Evolutionary conservation across 169 alveolate species (phyloP).

Genomic region (Cryptosporidium ryanae): DNA sequence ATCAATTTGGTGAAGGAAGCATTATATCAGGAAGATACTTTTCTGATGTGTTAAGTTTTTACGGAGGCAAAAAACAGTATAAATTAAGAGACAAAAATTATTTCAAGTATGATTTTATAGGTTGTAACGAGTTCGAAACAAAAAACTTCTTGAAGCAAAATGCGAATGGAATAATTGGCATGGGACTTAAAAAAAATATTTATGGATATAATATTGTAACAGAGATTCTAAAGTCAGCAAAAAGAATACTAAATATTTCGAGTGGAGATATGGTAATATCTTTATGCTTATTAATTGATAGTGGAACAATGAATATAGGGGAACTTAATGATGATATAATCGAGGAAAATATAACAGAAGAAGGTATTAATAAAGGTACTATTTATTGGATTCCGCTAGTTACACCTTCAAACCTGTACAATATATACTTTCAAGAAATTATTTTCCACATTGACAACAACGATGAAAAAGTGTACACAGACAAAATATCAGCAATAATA

Average conservation of each 20-base stretch:
- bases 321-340: slow-evolving; percentile 27
- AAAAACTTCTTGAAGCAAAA: slow-evolving; percentile 74
- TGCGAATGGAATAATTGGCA: slow-evolving; percentile 80
- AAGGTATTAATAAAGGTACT: neutral
- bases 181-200: slow-evolving; percentile 47
- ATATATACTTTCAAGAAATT: slow-evolving; percentile 12
- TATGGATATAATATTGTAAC: slow-evolving; percentile 2
- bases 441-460: neutral
- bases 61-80: slow-evolving; percentile 1
- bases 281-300: slow-evolving; percentile 18
- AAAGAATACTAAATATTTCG: neutral
- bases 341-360: neutral
- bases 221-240: neutral
- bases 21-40: slow-evolving; percentile 77
- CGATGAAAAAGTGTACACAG: slow-evolving; percentile 1
- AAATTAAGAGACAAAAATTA: neutral
- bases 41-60: slow-evolving; percentile 74
- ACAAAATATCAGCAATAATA: slow-evolving; percentile 19
- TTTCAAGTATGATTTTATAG: slow-evolving; percentile 62
- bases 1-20: slow-evolving; percentile 79
- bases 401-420: slow-evolving; percentile 19
- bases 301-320: slow-evolving; percentile 64
- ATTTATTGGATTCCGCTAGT: slow-evolving; percentile 49
- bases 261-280: slow-evolving; percentile 30
- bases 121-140: slow-evolving; percentile 79